phyloP scores from a whole-genome alignment of 108 stramenopile genomes.

The Skeletonema marinoi region DNA sequence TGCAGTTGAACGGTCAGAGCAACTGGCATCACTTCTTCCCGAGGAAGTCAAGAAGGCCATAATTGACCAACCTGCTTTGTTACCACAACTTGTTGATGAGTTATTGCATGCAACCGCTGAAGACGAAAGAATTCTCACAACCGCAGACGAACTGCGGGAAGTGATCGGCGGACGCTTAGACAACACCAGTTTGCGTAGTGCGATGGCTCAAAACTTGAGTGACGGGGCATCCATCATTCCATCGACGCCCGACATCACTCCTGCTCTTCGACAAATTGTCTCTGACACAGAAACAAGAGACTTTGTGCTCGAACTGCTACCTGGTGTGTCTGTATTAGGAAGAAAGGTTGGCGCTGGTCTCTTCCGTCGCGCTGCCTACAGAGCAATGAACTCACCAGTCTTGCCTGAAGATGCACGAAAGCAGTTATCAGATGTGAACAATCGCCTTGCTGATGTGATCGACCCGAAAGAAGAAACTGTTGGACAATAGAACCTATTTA shows the following conservation, averaged over 20 bases:
- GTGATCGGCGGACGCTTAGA: constrained; percentile 41
- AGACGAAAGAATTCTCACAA: constrained; percentile 63
- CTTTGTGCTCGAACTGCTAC: constrained; percentile 57
- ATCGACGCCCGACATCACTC: constrained; percentile 36
- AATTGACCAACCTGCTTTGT: constrained; percentile 58
- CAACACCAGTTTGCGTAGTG: constrained; percentile 36
- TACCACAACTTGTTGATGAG: constrained; percentile 66
- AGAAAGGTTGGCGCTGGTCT: constrained; percentile 67
- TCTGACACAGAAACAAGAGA: constrained; percentile 52
- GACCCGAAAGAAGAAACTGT: constrained; percentile 24
- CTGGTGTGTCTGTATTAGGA: constrained; percentile 57
- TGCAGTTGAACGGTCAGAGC: constrained; percentile 48
- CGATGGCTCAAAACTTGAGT: constrained; percentile 46
- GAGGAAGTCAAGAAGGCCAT: constrained; percentile 52
- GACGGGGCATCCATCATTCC: constrained; percentile 58
- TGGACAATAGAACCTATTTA: background rate
- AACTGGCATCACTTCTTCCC: constrained; percentile 48
- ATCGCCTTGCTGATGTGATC: constrained; percentile 59
- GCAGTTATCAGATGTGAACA: constrained; percentile 56
- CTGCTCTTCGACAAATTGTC: constrained; percentile 28
- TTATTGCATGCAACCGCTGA: constrained; percentile 55
- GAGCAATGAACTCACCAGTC: constrained; percentile 54
- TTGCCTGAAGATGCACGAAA: constrained; percentile 60
- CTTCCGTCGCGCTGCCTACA: constrained; percentile 75
- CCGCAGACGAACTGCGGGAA: constrained; percentile 58